Evolutionary conservation across 2,329 filamentous ascomycete genomes (phyloP).

Genomic region (Botryosphaeria dothidea): DNA sequence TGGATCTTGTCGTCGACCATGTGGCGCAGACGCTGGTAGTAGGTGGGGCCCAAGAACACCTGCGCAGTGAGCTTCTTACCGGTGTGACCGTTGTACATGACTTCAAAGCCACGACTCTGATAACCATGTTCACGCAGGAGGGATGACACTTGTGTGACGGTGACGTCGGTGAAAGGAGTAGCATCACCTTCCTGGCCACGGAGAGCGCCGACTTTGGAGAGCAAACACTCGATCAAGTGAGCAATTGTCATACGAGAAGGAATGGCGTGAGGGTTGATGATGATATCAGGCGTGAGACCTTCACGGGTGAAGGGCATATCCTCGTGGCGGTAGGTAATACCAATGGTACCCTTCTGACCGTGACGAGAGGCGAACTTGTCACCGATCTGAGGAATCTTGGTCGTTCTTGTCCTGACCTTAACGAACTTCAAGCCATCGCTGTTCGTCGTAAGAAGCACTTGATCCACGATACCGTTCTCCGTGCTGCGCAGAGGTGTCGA

Average conservation of each 20-base stretch:
- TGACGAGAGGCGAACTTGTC: constrained; percentile 99
- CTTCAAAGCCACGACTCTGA: constrained; percentile 94
- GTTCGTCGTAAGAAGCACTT: constrained; percentile 91
- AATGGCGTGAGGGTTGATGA: constrained; percentile 99
- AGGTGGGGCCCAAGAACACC: constrained; percentile 95
- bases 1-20: constrained; percentile 99
- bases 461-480: constrained; percentile 94
- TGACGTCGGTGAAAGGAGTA: constrained; percentile 96
- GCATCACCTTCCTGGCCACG: constrained; percentile 96
- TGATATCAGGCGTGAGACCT: constrained; percentile 89
- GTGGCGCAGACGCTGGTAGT: constrained; percentile 97
- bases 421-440: constrained; percentile 93
- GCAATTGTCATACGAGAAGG: constrained; percentile 99
- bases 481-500: constrained; percentile 94
- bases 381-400: constrained; percentile 97
- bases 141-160: constrained; percentile 87
- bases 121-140: constrained; percentile 88
- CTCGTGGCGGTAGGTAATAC: constrained; percentile 95
- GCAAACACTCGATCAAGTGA: constrained; percentile 97
- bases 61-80: constrained; percentile 91
- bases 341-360: constrained; percentile 98
- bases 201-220: constrained; percentile 92
- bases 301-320: constrained; percentile 98
- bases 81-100: constrained; percentile 99
- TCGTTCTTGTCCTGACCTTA: constrained; percentile 95